Evolutionary conservation across 164 flowering plant genomes (phyloP).

Genomic region (Cinnamomum chago): DNA sequence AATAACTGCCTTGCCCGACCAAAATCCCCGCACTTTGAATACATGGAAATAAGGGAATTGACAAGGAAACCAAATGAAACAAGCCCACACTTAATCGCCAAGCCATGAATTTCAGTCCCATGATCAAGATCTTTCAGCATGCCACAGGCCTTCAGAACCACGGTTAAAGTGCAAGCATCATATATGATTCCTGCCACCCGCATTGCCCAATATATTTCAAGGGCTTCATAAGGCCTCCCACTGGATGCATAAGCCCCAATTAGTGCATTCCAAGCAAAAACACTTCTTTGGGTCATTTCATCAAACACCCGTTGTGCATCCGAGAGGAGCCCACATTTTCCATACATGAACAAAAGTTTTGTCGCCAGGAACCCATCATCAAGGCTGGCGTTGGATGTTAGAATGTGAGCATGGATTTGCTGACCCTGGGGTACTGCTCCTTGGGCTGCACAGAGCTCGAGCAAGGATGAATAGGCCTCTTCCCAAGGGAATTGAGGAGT

Average conservation of each 20-base stretch:
- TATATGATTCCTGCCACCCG: slow-evolving; percentile 32
- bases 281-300: slow-evolving; percentile 49
- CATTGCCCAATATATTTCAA: slow-evolving; percentile 58
- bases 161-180: slow-evolving; percentile 66
- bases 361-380: slow-evolving; percentile 53
- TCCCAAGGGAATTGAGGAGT: slow-evolving; percentile 19
- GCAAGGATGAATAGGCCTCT: slow-evolving; percentile 42
- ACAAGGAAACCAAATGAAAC: slow-evolving; percentile 42
- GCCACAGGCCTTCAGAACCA: slow-evolving; percentile 65
- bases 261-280: slow-evolving; percentile 85
- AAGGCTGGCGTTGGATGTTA: slow-evolving; percentile 24
- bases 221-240: slow-evolving; percentile 40
- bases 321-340: slow-evolving; percentile 51
- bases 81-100: slow-evolving; percentile 54
- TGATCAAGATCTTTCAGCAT: slow-evolving; percentile 22
- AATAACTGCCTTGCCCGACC: slow-evolving; percentile 41
- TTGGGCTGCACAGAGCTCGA: slow-evolving; percentile 58
- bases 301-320: slow-evolving; percentile 61
- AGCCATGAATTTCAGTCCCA: slow-evolving; percentile 65
- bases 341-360: slow-evolving; percentile 71
- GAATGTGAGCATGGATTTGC: slow-evolving; percentile 65
- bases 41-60: slow-evolving; percentile 69
- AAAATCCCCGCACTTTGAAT: slow-evolving; percentile 58
- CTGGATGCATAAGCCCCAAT: slow-evolving; percentile 61
- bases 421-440: slow-evolving; percentile 43